A percentile compares a stretch with the other conserved stretches of the same genome.
Evolutionary conservation across 768 basidiomycete species (phyloP).

Genomic region (Pholiota molesta): DNA sequence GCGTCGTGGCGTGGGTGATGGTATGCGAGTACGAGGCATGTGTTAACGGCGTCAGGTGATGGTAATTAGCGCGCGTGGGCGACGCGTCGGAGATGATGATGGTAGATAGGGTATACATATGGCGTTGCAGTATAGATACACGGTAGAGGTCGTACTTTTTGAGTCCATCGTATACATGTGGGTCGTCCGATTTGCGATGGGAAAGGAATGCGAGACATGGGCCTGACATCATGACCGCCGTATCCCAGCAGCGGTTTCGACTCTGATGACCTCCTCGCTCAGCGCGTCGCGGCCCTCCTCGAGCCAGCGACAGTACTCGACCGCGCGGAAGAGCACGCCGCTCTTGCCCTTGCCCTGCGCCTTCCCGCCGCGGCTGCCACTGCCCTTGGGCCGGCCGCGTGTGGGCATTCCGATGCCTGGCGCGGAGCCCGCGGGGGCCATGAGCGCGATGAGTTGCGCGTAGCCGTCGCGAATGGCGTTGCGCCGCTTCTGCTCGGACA

Average conservation of each 20-base stretch:
- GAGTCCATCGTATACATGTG: slow-evolving; percentile 14
- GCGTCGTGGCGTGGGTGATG: slow-evolving; percentile 24
- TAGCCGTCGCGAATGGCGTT: slow-evolving; percentile 93
- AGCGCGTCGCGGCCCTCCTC: slow-evolving; percentile 80
- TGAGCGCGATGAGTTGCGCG: slow-evolving; percentile 79
- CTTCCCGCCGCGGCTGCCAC: slow-evolving; percentile 60
- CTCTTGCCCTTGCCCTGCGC: slow-evolving; percentile 85
- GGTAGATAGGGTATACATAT: background rate
- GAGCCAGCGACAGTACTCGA: slow-evolving; percentile 85
- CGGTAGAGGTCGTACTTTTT: slow-evolving; percentile 18
- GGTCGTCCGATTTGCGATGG: slow-evolving; percentile 12
- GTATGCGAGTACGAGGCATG: slow-evolving; percentile 28
- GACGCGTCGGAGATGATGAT: slow-evolving; percentile 16
- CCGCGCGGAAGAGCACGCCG: slow-evolving; percentile 84
- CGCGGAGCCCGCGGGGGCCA: slow-evolving; percentile 74
- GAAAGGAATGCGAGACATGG: background rate
- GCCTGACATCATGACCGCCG: slow-evolving; percentile 27
- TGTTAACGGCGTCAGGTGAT: slow-evolving; percentile 25
- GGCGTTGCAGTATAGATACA: slow-evolving; percentile 15
- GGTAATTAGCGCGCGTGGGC: slow-evolving; percentile 14
- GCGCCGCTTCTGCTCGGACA: slow-evolving; percentile 92
- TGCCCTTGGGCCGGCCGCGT: slow-evolving; percentile 80
- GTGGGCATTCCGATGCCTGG: slow-evolving; percentile 75
- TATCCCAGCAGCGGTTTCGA: slow-evolving; percentile 71
- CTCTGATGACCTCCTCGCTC: slow-evolving; percentile 62